Conservation (phyloP, 768 basidiomycete genomes). For the Saitozyma podzolica region DNA sequence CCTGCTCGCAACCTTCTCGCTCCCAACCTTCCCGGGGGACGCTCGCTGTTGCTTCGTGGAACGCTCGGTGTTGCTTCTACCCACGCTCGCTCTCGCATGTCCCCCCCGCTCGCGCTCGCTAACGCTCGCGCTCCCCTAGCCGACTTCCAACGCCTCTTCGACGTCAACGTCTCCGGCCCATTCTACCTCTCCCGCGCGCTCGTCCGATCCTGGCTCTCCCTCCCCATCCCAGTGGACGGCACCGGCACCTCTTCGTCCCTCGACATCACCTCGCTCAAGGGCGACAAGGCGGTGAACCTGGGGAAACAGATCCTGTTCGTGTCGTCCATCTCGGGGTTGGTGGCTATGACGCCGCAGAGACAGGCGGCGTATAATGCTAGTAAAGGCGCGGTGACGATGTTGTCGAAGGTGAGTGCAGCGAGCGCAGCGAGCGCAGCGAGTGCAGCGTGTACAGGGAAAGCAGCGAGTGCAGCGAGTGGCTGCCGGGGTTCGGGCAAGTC, state of each 20-base stretch:
- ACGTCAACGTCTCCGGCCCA: conserved; percentile 47
- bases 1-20: too few relatives aligned
- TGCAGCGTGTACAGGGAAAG: too few relatives aligned
- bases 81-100: too few relatives aligned
- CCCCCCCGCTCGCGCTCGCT: not conserved
- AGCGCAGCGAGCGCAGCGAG: too few relatives aligned
- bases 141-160: conserved; percentile 35
- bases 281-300: conserved; percentile 24
- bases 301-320: conserved; percentile 48
- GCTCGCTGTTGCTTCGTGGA: too few relatives aligned
- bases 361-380: conserved; percentile 50
- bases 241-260: conserved; percentile 1
- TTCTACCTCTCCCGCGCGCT: conserved; percentile 47
- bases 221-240: conserved; percentile 9
- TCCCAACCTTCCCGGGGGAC: too few relatives aligned
- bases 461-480: too few relatives aligned
- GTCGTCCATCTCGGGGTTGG: conserved; percentile 45
- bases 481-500: too few relatives aligned
- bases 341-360: conserved; percentile 50
- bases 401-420: conserved; percentile 35
- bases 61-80: too few relatives aligned
- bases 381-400: conserved; percentile 45
- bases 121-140: conserved; percentile 8
- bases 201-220: conserved; percentile 44
- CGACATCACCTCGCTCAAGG: conserved; percentile 9